Conservation (phyloP, 805 yeast species). For the Yarrowia phangngaensis region DNA sequence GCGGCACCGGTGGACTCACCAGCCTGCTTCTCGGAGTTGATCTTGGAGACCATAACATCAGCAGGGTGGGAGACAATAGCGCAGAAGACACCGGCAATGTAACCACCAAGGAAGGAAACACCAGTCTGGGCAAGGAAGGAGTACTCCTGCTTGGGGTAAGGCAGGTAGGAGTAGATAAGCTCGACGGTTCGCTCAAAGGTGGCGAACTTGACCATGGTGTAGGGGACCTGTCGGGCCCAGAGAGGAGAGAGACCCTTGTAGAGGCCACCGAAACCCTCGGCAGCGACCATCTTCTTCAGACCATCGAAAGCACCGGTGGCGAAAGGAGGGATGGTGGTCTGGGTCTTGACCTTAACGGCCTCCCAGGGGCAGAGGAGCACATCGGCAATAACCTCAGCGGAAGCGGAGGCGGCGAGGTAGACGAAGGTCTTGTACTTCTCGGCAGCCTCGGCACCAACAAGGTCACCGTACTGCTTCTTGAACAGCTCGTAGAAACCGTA, state of each 20-base stretch:
- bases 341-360: slow-evolving; percentile 80
- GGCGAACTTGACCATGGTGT: slow-evolving; percentile 85
- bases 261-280: slow-evolving; percentile 57
- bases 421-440: slow-evolving; percentile 58
- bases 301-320: slow-evolving; percentile 58
- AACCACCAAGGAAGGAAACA: slow-evolving; percentile 79
- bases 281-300: slow-evolving; percentile 51
- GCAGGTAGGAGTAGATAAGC: slow-evolving; percentile 57
- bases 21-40: slow-evolving; percentile 57
- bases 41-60: slow-evolving; percentile 84
- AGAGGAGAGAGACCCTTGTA: slow-evolving; percentile 77
- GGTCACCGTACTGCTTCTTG: slow-evolving; percentile 59
- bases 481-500: slow-evolving; percentile 81
- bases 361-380: slow-evolving; percentile 76
- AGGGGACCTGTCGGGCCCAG: slow-evolving; percentile 85
- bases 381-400: slow-evolving; percentile 83
- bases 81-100: slow-evolving; percentile 84
- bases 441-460: slow-evolving; percentile 53
- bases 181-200: slow-evolving; percentile 79
- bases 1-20: slow-evolving; percentile 58
- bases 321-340: slow-evolving; percentile 77
- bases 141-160: slow-evolving; percentile 61
- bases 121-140: slow-evolving; percentile 69
- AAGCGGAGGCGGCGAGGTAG: slow-evolving; percentile 69
- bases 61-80: slow-evolving; percentile 88